These are phyloP conservation scores for Suaeda aralocaspica DNA, from an alignment of 148 eudicot genomes.

Conservation along the genomic window DNA sequence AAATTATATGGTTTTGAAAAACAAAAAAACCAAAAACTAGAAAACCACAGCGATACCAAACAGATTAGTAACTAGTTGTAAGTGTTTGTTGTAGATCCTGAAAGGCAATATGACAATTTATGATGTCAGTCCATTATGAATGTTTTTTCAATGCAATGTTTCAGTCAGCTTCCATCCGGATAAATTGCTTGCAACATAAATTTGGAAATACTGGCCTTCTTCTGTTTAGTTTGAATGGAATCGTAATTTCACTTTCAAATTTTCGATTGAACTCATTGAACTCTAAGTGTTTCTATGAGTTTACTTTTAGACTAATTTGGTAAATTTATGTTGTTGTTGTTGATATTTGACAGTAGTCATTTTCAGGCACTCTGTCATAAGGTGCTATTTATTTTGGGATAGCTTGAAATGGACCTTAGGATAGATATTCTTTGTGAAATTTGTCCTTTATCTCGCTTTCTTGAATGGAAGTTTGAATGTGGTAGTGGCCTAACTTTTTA, in stretches of 20 bases:
- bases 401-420: slow-evolving; percentile 10
- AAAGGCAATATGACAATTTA: too few relatives aligned
- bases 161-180: neutral
- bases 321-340: neutral
- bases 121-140: too few relatives aligned
- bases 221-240: neutral
- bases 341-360: neutral
- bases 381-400: neutral
- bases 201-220: neutral
- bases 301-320: neutral
- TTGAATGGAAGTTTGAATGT: neutral
- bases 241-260: neutral
- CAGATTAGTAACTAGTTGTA: too few relatives aligned
- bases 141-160: neutral
- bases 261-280: neutral
- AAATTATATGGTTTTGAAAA: too few relatives aligned
- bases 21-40: too few relatives aligned
- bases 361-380: neutral
- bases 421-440: slow-evolving; percentile 5
- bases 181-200: neutral
- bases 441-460: slow-evolving; percentile 14
- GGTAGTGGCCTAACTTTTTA: slow-evolving; percentile 13
- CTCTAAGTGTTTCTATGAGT: neutral
- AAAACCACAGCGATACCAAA: too few relatives aligned
- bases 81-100: too few relatives aligned